Base-by-base conservation (phyloP, 1,284 basidiomycete species). In the Takashimella koratensis region DNA sequence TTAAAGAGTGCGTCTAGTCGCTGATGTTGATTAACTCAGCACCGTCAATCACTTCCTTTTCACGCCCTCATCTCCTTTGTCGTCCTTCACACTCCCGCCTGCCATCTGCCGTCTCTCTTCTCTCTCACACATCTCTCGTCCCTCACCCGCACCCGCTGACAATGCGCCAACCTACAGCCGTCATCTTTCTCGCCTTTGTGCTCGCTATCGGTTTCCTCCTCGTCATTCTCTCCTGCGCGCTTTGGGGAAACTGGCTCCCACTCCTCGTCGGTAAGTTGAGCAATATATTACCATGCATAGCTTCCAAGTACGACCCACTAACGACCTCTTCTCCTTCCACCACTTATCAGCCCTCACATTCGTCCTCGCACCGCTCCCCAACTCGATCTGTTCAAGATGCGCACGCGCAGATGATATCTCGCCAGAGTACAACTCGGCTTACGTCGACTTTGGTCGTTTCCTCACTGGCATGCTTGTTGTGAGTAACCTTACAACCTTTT, bases 171-270 rank as follows among this genome's bases (percentile, higher is more conserved):
- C 36, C 36, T 45, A 23, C 56, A 95, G 91, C 90, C 68, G 91
- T 96, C 64, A 92, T 96, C 65, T 81, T 95, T 56, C 84, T 97
- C 50, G 93, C 95, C 3, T 96, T 98, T 76, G 90, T 97, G 54
- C 85, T 99, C 42, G 96, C 96, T 12, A 83, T 96, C 25, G 96
- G 96, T 23, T 99, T 98, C 79, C 79, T 98, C 53, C 84, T 98
- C 68, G 90, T 98, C 72, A 99, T 99, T 75, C 86, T 99, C 25
- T 94, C 91, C 1, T 98, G 96, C 73, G 95, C 96, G 22, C 79
- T 98, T 39, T 98, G 88, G 87, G 78, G 84, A 30, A 98, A 99
- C 76, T 99, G 96, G 96, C 80, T 98, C 13, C 96, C 96, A 44
- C 80, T 98, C 47, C 83, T 98, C 62, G 95, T 98, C 63, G 95